Evolutionary conservation across 2,329 filamentous ascomycete genomes (phyloP), one percentile per base, ranked within the genome.

Genomic region (Graphilbum sp.): DNA sequence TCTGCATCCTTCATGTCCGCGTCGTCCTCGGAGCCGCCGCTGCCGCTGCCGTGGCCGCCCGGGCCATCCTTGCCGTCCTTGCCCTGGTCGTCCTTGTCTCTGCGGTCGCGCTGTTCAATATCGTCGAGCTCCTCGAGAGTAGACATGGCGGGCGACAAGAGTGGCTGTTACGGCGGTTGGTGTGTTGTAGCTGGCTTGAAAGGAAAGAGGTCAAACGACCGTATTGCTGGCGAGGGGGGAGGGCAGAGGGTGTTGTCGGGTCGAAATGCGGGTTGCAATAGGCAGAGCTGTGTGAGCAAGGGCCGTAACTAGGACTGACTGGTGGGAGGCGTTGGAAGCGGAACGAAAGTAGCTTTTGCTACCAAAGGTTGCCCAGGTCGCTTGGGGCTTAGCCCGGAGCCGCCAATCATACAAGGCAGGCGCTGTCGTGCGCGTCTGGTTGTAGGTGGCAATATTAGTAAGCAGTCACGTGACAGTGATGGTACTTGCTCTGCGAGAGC

Each of bases 111-210:
- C 60, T 78, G 79, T 66, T 90, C 81, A 58, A 92, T 69, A 59
- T 87, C 82, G 56, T 92, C 84, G 55, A 92, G 79, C 65, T 92
- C 85, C 66, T 93, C 85, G 53, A 92, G 76, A 50, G 83, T 90
- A 50, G 85, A 86, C 85, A 92, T 92, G 57, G 46, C 67, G 55
- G 27, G 47, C 29, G 17, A 31, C 18, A 27, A 18, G 25, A n/a
- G n/a, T 25, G 11, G 7, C n/a, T n/a, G n/a, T n/a, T n/a, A n/a
- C n/a, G n/a, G n/a, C n/a, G n/a, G n/a, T n/a, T n/a, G n/a, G n/a
- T n/a, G 13, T 18, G 30, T 32, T 12, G 30, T 15, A 7, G 30
- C 9, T 8, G n/a, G 16, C 9, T 10, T 10, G 16, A 17, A 33
- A n/a, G n/a, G n/a, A n/a, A n/a, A n/a, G n/a, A n/a, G n/a, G n/a